Evolutionary conservation across 2,329 filamentous ascomycete genomes (phyloP), one percentile per base, ranked within the genome.

Genomic region (Colletotrichum viniferum): DNA sequence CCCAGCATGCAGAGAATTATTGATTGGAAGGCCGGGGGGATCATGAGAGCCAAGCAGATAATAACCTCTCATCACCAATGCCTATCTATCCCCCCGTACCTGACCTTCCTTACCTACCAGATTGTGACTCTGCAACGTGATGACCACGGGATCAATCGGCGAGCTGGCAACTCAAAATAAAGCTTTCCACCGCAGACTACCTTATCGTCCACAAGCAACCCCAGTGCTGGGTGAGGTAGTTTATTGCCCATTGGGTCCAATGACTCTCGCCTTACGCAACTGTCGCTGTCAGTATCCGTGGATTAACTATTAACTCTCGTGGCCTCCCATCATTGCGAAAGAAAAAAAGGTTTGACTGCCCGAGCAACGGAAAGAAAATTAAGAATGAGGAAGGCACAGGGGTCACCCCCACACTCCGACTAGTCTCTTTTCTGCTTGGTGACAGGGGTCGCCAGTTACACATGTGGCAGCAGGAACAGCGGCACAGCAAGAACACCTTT

Each of bases 391-490:
- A 38, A 71, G 67, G 34, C 55, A 61, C 69, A 73, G 69, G 73
- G 73, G 62, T 56, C 26, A 34, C 38, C 68, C 71, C 55, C 68
- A 62, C 61, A 56, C 12, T 9, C 24, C 48, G 26, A 32, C 68
- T 72, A 72, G 72, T 72, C 61, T 28, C 24, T 26, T 26, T 66
- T 38, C 12, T 30, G 68, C 30, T 30, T 74, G 55, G 61, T 26
- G 56, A 55, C 55, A 74, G 38, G 72, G 67, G 72, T 56, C 28
- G 8, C 14, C 2, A n/a, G 72, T 71, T 75, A 75, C 69, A 72
- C 30, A 62, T 71, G 71, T 13, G n/a, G 5, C 21, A 52, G 66
- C 43, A 67, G 64, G 64, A 67, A 67, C 43, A 34, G 28, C 36
- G 21, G 43, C 28, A 28, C 66, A 61, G 34, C 55, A 61, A 69